phyloP scores from a whole-genome alignment of 2,329 filamentous ascomycete species.

The Rugonectria rugulosa region DNA sequence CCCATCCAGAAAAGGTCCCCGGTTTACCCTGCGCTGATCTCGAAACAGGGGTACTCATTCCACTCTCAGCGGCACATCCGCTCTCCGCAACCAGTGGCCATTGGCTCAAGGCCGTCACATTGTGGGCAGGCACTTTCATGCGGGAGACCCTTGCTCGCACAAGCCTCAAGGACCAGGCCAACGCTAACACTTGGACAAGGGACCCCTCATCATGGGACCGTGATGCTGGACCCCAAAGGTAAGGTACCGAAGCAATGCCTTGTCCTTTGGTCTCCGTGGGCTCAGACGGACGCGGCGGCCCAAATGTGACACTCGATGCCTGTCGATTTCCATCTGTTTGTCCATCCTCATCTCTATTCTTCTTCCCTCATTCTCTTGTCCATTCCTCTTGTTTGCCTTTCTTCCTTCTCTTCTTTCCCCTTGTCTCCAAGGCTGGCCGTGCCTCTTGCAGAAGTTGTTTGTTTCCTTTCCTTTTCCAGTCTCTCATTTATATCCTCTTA shows the following conservation, averaged over 20 bases:
- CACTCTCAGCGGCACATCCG: conserved; percentile 26
- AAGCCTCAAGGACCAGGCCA: too few species aligned
- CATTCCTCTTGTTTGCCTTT: conserved; percentile 24
- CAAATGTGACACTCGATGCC: conserved; percentile 11
- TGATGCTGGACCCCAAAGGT: too few species aligned
- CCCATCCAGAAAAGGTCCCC: background rate
- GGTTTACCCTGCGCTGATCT: conserved; percentile 34
- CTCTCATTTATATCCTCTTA: conserved; percentile 14
- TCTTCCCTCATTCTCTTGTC: conserved; percentile 6
- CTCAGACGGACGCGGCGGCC: conserved; percentile 6
- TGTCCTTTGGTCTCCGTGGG: background rate
- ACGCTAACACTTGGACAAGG: conserved; percentile 16
- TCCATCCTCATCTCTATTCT: conserved; percentile 22
- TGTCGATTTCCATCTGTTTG: conserved; percentile 2
- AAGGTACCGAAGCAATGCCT: too few species aligned
- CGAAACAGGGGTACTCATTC: conserved; percentile 33
- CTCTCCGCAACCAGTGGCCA: conserved; percentile 17
- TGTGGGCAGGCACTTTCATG: conserved; percentile 29
- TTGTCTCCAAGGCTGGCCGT: conserved; percentile 33
- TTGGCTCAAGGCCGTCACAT: conserved; percentile 24
- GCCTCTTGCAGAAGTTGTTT: conserved; percentile 33
- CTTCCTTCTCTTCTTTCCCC: conserved; percentile 23
- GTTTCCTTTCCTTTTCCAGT: conserved; percentile 17
- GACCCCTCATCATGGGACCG: conserved; percentile 31
- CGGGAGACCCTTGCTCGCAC: conserved; percentile 32